A percentile compares a stretch with the other conserved stretches of the same genome.
These are phyloP conservation scores for Fusarium napiforme DNA, from an alignment of 2,329 filamentous ascomycete genomes.

Conservation along the genomic window DNA sequence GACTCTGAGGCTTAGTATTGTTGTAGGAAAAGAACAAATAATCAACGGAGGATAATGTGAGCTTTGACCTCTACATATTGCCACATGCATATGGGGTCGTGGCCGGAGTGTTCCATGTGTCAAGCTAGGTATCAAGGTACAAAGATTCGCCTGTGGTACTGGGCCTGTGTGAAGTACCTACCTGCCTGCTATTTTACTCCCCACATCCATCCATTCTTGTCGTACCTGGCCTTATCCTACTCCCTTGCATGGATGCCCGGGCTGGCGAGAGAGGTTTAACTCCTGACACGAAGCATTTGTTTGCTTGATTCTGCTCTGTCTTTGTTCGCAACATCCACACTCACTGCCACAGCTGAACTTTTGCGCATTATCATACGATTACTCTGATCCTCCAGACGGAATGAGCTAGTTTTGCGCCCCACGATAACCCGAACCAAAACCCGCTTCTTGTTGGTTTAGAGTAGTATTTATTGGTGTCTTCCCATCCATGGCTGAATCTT, in stretches of 20 bases:
- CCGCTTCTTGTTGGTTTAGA: conserved; percentile 31
- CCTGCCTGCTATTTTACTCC: conserved; percentile 14
- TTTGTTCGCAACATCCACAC: conserved; percentile 9
- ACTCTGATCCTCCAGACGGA: conserved; percentile 28
- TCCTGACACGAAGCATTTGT: conserved; percentile 28
- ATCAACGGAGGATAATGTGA: neutral
- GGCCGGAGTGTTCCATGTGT: neutral
- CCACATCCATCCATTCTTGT: conserved; percentile 12
- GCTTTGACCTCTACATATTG: neutral
- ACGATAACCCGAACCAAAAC: conserved; percentile 34
- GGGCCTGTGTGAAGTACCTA: conserved; percentile 4
- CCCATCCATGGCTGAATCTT: conserved; percentile 30
- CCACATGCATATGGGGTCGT: neutral
- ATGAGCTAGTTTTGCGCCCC: conserved; percentile 39
- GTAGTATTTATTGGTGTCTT: conserved; percentile 31
- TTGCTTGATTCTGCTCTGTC: conserved; percentile 10
- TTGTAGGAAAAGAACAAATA: neutral
- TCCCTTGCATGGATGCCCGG: conserved; percentile 33
- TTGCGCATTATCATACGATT: neutral
- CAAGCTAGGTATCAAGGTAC: conserved; percentile 9
- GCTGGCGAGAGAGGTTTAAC: conserved; percentile 25
- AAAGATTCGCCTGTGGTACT: neutral
- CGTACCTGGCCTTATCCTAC: conserved; percentile 23
- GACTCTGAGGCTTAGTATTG: neutral
- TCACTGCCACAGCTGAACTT: neutral